A percentile compares a stretch with the other conserved stretches of the same genome.
Conservation (phyloP, 768 basidiomycete genomes). For the Phlebiopsis flavidoalba region DNA sequence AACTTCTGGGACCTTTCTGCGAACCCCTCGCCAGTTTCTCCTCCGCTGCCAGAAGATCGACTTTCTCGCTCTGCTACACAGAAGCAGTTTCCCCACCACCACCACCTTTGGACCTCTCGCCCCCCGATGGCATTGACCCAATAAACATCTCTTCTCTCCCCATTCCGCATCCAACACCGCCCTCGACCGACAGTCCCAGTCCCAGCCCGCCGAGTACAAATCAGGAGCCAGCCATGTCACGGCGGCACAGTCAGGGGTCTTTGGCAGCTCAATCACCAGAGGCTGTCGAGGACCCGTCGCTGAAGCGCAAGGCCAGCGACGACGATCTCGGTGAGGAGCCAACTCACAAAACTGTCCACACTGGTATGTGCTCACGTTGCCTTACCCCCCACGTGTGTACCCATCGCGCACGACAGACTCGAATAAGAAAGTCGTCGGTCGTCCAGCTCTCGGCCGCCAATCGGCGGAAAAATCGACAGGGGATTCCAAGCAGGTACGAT, state of each 20-base stretch:
- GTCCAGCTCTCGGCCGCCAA: background rate
- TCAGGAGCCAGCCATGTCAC: slow-evolving; percentile 27
- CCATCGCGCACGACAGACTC: background rate
- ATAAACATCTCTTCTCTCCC: slow-evolving; percentile 50
- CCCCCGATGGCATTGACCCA: slow-evolving; percentile 48
- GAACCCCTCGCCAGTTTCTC: slow-evolving; percentile 53
- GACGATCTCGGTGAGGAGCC: slow-evolving; percentile 62
- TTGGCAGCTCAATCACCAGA: slow-evolving; percentile 11
- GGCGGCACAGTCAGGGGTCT: slow-evolving; percentile 28
- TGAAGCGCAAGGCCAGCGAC: slow-evolving; percentile 77
- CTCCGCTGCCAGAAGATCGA: slow-evolving; percentile 68
- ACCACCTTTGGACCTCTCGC: slow-evolving; percentile 17
- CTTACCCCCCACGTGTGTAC: background rate
- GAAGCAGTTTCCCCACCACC: slow-evolving; percentile 58
- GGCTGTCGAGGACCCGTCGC: slow-evolving; percentile 35
- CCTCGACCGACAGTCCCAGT: slow-evolving; percentile 64
- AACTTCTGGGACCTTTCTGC: slow-evolving; percentile 64
- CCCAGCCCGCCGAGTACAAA: slow-evolving; percentile 63
- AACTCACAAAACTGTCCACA: slow-evolving; percentile 61
- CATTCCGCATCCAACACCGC: slow-evolving; percentile 49
- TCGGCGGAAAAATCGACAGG: slow-evolving; percentile 40
- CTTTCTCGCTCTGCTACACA: slow-evolving; percentile 73
- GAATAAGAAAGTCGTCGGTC: background rate
- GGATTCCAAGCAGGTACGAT: slow-evolving; percentile 28
- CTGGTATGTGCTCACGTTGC: slow-evolving; percentile 34